phyloP scores from a whole-genome alignment of 495 filamentous ascomycete species.

The Penicillium desertorum region DNA sequence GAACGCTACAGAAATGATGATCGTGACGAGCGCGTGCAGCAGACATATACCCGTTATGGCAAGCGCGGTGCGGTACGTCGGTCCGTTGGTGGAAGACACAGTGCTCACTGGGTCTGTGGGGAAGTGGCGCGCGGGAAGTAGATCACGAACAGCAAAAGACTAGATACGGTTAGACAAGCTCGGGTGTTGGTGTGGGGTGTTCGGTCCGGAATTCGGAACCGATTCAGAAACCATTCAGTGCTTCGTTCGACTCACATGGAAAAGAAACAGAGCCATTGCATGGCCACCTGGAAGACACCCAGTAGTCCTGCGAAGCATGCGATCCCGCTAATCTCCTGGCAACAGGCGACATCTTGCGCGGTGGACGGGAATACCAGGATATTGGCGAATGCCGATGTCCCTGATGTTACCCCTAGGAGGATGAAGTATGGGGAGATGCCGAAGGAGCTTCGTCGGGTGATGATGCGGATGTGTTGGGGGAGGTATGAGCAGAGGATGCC shows the following conservation, averaged over 20 bases:
- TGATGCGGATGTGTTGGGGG: conserved; percentile 91
- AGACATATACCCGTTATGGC: conserved; percentile 67
- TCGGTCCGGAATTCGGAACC: neutral
- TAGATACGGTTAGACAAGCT: conserved; percentile 32
- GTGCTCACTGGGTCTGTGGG: conserved; percentile 29
- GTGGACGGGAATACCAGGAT: conserved; percentile 81
- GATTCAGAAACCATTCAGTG: neutral
- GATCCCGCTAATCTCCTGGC: conserved; percentile 71
- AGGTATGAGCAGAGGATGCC: conserved; percentile 93
- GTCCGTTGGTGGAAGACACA: conserved; percentile 35
- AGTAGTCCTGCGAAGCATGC: conserved; percentile 82
- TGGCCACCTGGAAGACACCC: conserved; percentile 84
- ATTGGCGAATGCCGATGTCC: conserved; percentile 84
- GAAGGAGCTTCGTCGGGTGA: conserved; percentile 81
- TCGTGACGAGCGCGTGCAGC: conserved; percentile 65
- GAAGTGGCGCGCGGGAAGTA: conserved; percentile 73
- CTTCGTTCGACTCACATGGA: conserved; percentile 66
- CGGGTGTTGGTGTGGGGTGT: neutral
- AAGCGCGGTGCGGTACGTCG: conserved; percentile 74
- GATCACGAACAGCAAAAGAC: conserved; percentile 80
- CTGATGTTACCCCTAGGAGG: conserved; percentile 84
- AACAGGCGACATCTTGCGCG: conserved; percentile 77
- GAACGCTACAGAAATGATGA: conserved; percentile 64
- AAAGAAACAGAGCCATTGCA: conserved; percentile 89
- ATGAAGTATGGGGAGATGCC: conserved; percentile 94